These are phyloP conservation scores for Funneliformis mosseae DNA, from an alignment of 192 early-diverging fungal genomes.

Conservation along the genomic window DNA sequence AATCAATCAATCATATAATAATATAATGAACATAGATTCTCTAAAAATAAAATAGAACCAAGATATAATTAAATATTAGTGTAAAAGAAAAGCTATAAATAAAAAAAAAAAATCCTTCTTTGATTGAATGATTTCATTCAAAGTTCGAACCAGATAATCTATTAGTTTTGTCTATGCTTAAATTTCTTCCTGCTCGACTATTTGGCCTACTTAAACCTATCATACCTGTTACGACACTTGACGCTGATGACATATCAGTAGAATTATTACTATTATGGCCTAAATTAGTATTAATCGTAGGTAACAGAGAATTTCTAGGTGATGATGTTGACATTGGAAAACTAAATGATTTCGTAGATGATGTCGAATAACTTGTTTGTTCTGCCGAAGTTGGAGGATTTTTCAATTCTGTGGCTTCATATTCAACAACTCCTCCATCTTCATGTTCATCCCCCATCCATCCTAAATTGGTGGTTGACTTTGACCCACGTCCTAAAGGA, in stretches of 20 bases:
- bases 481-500: background rate
- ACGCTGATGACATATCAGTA: background rate
- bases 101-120: too few species aligned
- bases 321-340: background rate
- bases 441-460: background rate
- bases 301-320: background rate
- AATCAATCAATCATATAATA: too few species aligned
- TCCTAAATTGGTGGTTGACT: background rate
- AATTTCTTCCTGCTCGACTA: constrained; percentile 11
- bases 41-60: too few species aligned
- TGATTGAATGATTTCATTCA: background rate
- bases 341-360: background rate
- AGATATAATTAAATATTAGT: too few species aligned
- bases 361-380: background rate
- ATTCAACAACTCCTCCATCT: background rate
- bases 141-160: background rate
- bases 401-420: background rate
- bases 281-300: background rate
- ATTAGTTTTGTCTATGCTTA: constrained; percentile 12
- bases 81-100: too few species aligned
- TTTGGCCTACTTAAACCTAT: background rate
- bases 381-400: too few species aligned
- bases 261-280: background rate
- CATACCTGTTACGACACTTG: background rate
- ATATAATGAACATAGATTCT: too few species aligned